Evolutionary conservation across 2,329 filamentous ascomycete genomes (phyloP).

Genomic region (Fusarium subglutinans): DNA sequence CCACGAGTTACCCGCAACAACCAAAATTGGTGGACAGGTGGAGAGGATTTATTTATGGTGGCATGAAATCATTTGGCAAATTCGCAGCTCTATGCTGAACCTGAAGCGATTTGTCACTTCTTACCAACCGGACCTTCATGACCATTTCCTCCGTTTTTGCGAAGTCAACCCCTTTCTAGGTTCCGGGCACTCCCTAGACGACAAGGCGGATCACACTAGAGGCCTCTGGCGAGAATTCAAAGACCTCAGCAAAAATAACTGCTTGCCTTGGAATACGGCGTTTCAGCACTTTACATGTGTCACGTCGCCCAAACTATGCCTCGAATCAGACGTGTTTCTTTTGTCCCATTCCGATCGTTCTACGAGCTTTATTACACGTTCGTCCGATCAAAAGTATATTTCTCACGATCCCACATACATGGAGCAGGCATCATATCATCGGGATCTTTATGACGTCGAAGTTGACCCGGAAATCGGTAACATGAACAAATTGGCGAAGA

Average conservation of each 20-base stretch:
- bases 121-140: no score
- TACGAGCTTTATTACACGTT: no score
- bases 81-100: not conserved
- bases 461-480: no score
- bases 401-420: not conserved
- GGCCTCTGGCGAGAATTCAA: no score
- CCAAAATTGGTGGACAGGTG: accelerated
- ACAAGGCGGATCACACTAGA: no score
- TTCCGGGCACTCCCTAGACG: no score
- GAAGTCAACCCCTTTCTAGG: no score
- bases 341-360: accelerated
- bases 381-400: no score
- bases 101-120: not conserved
- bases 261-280: no score
- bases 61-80: not conserved
- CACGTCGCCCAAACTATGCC: not conserved
- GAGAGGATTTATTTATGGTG: not conserved
- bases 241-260: no score
- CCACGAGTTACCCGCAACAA: accelerated
- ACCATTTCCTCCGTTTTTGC: no score
- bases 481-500: accelerated
- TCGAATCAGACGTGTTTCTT: not conserved
- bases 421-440: not conserved
- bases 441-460: accelerated
- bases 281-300: not conserved